These are phyloP conservation scores for Euphrasia confusa DNA, from an alignment of 257 asterid species.

Conservation along the genomic window DNA sequence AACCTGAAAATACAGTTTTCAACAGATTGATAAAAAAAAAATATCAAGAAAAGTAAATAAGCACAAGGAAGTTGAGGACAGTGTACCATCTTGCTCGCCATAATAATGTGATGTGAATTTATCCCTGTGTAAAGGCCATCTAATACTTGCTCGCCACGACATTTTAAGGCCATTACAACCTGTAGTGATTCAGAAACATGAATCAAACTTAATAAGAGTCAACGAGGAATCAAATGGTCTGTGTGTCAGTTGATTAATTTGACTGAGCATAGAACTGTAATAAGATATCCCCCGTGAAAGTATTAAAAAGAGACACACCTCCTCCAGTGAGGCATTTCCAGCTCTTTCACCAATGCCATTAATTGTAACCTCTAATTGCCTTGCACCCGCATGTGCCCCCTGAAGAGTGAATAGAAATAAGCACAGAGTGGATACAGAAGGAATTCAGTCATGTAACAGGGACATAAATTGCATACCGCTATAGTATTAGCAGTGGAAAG, in stretches of 20 bases:
- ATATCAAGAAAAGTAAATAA: constrained; percentile 15
- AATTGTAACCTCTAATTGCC: constrained; percentile 93
- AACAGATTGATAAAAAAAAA: constrained; percentile 15
- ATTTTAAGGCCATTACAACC: constrained; percentile 96
- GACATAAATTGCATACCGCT: constrained; percentile 44
- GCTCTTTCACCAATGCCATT: constrained; percentile 99
- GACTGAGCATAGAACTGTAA: neutral
- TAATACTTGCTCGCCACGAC: constrained; percentile 78
- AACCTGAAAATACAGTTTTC: constrained; percentile 47
- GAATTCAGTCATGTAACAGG: constrained; percentile 15
- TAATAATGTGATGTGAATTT: constrained; percentile 64
- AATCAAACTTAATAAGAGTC: neutral
- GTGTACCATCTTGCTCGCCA: constrained; percentile 94
- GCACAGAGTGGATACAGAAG: constrained; percentile 13
- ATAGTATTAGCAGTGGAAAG: constrained; percentile 87
- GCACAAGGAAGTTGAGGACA: constrained; percentile 16
- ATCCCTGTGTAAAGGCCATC: constrained; percentile 87
- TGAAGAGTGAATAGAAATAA: constrained; percentile 37
- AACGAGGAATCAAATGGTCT: constrained; percentile 5
- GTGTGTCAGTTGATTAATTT: neutral
- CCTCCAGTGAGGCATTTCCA: constrained; percentile 97
- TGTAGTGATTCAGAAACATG: constrained; percentile 25
- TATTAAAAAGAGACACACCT: constrained; percentile 43
- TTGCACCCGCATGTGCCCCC: constrained; percentile 97
- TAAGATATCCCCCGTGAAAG: neutral